Percentiles rank a stretch among this genome's conserved stretches.
Evolutionary conservation across 1,284 basidiomycete genomes (phyloP).

Genomic region (Fomitopsis palustris): DNA sequence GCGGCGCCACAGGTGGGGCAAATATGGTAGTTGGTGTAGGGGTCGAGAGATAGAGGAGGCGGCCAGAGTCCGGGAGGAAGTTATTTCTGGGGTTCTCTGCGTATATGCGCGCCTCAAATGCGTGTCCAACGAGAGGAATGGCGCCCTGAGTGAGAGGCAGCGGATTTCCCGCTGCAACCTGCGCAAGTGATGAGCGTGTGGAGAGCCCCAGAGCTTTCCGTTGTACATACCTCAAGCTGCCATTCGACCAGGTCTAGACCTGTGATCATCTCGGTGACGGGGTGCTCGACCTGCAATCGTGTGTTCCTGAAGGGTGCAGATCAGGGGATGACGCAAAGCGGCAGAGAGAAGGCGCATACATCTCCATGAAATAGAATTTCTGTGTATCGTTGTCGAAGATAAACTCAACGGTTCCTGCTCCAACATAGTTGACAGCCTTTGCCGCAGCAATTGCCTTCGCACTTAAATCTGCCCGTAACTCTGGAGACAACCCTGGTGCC

Average conservation of each 20-base stretch:
- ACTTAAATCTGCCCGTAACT: constrained; percentile 77
- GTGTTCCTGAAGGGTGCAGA: constrained; percentile 66
- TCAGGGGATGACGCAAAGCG: not conserved
- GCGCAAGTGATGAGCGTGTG: not conserved
- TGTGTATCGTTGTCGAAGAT: constrained; percentile 88
- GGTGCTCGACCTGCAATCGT: constrained; percentile 91
- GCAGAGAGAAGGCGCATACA: constrained; percentile 43
- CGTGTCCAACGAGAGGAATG: constrained; percentile 85
- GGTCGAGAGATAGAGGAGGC: constrained; percentile 76
- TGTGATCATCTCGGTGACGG: constrained; percentile 94
- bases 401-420: constrained; percentile 91
- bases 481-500: constrained; percentile 79
- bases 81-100: constrained; percentile 93
- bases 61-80: constrained; percentile 90
- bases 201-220: not conserved
- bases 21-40: constrained; percentile 66
- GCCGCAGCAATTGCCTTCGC: constrained; percentile 90
- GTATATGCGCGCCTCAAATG: constrained; percentile 96
- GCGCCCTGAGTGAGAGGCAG: constrained; percentile 75
- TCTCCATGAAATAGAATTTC: constrained; percentile 93
- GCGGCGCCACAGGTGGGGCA: constrained; percentile 43
- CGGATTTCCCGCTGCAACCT: constrained; percentile 87
- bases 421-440: constrained; percentile 86
- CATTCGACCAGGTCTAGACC: constrained; percentile 92
- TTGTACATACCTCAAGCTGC: constrained; percentile 72